Conservation (phyloP, 1,284 basidiomycete genomes). For the Rhodotorula sp. region DNA sequence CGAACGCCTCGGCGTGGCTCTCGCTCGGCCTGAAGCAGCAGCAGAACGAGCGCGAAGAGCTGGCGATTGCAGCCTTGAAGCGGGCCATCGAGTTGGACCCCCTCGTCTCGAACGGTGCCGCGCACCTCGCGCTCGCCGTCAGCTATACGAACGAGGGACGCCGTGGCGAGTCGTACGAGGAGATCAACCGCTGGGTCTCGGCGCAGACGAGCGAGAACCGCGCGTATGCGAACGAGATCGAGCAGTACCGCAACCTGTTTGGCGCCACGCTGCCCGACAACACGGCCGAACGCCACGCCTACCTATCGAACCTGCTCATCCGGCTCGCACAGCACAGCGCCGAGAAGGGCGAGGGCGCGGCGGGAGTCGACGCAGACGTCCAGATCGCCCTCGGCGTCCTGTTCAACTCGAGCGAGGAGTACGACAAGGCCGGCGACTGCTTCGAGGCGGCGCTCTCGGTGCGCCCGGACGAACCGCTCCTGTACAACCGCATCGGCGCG, state of each 20-base stretch:
- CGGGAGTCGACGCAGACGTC: conserved; percentile 76
- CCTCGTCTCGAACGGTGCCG: conserved; percentile 50
- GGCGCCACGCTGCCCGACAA: conserved; percentile 20
- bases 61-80: conserved; percentile 81
- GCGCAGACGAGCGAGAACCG: neutral
- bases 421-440: conserved; percentile 88
- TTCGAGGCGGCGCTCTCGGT: conserved; percentile 83
- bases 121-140: conserved; percentile 89
- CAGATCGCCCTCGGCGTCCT: conserved; percentile 93
- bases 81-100: conserved; percentile 77
- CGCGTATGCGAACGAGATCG: conserved; percentile 57
- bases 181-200: conserved; percentile 78
- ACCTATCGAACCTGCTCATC: conserved; percentile 48
- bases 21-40: conserved; percentile 95
- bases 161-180: conserved; percentile 63
- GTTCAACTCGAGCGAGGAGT: conserved; percentile 92
- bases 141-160: conserved; percentile 90
- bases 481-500: conserved; percentile 95
- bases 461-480: conserved; percentile 86
- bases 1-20: conserved; percentile 76
- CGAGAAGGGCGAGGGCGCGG: conserved; percentile 22
- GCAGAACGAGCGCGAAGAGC: conserved; percentile 92
- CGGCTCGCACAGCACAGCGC: conserved; percentile 47
- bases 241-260: conserved; percentile 47
- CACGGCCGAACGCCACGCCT: conserved; percentile 41